phyloP scores from a whole-genome alignment of 148 eudicot genomes.

The Drosera capensis region DNA sequence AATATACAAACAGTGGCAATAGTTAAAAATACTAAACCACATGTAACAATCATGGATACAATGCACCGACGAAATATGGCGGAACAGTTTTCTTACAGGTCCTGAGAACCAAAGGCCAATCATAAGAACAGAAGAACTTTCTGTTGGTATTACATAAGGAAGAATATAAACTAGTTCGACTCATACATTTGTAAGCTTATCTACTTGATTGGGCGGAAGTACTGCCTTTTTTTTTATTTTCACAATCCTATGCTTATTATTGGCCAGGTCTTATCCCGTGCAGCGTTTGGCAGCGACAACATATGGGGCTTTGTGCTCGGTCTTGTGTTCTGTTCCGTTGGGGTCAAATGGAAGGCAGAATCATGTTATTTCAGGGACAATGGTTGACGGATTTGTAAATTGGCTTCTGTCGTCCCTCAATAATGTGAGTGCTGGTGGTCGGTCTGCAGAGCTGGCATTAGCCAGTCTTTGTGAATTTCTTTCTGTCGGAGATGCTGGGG shows the following conservation, averaged over 20 bases:
- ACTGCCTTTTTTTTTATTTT: background rate
- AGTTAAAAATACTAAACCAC: too few species aligned
- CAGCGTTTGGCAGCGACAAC: slow-evolving; percentile 73
- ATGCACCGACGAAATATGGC: too few species aligned
- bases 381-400: slow-evolving; percentile 64
- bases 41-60: too few species aligned
- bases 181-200: too few species aligned
- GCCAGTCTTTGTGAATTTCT: slow-evolving; percentile 79
- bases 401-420: slow-evolving; percentile 80
- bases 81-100: too few species aligned
- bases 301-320: slow-evolving; percentile 80
- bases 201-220: too few species aligned
- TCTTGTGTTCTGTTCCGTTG: slow-evolving; percentile 43
- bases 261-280: slow-evolving; percentile 58
- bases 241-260: too few species aligned
- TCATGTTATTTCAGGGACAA: slow-evolving; percentile 37
- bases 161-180: too few species aligned
- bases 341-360: slow-evolving; percentile 76
- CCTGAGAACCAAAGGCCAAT: too few species aligned
- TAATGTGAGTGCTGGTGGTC: slow-evolving; percentile 27
- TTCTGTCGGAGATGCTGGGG: slow-evolving; percentile 62
- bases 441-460: slow-evolving; percentile 50
- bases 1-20: too few species aligned
- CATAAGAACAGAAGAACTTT: too few species aligned
- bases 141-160: too few species aligned